A percentile compares a stretch with the other conserved stretches of the same genome.
Evolutionary conservation across 768 basidiomycete species (phyloP).

Genomic region (Exidia glandulosa): DNA sequence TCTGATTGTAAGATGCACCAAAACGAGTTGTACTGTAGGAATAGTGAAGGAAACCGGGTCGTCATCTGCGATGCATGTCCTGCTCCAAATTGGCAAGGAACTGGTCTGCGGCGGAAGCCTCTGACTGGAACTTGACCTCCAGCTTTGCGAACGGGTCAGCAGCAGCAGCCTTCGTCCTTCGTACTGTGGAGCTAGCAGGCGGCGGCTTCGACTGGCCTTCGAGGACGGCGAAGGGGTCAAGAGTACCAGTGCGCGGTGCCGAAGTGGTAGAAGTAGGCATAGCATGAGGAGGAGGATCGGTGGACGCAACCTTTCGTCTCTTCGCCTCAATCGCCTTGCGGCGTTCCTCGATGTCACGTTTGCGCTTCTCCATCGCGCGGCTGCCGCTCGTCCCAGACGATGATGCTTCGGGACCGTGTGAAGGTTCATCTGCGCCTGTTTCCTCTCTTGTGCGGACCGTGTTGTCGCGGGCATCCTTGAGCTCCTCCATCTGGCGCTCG

Average conservation of each 20-base stretch:
- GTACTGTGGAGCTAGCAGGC: too few species aligned
- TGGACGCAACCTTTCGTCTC: constrained; percentile 37
- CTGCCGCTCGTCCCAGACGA: constrained; percentile 7
- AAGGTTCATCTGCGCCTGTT: constrained; percentile 44
- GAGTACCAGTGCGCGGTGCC: background rate
- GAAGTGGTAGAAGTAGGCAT: background rate
- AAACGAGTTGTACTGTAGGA: background rate
- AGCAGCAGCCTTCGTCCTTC: background rate
- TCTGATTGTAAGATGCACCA: background rate
- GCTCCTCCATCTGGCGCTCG: constrained; percentile 69
- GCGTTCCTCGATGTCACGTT: constrained; percentile 74
- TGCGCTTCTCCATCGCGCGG: constrained; percentile 65
- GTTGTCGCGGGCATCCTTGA: constrained; percentile 55
- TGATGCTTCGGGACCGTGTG: background rate
- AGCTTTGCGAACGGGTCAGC: constrained; percentile 43
- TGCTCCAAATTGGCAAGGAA: constrained; percentile 58
- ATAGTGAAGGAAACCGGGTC: background rate
- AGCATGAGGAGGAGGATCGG: background rate
- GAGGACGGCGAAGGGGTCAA: background rate
- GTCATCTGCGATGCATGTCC: constrained; percentile 32
- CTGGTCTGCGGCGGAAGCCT: constrained; percentile 34
- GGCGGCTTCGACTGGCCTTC: too few species aligned
- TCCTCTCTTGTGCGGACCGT: constrained; percentile 56
- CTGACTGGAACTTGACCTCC: constrained; percentile 20
- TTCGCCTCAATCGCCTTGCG: constrained; percentile 53